Conservation (phyloP, 306 rosid genomes). For the Cucurbita pepo region DNA sequence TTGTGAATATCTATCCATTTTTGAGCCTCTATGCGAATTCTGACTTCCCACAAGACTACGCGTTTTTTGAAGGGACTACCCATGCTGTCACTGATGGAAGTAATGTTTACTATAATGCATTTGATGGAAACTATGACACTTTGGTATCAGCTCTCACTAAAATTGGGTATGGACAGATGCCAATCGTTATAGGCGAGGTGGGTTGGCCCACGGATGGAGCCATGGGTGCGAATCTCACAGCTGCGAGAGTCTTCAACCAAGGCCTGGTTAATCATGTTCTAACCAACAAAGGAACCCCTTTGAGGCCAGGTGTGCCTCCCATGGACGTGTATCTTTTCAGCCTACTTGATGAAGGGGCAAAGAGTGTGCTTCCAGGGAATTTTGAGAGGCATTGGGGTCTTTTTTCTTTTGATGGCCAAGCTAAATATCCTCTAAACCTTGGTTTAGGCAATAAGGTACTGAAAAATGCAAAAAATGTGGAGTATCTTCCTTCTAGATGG, state of each 20-base stretch:
- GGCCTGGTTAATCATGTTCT: constrained; percentile 63
- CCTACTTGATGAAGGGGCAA: constrained; percentile 79
- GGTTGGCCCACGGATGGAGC: constrained; percentile 98
- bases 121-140: constrained; percentile 91
- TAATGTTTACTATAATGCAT: constrained; percentile 75
- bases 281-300: constrained; percentile 66
- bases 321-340: constrained; percentile 65
- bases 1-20: constrained; percentile 91
- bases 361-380: constrained; percentile 72
- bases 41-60: constrained; percentile 89
- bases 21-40: constrained; percentile 65
- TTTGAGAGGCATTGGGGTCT: constrained; percentile 98
- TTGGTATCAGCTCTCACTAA: constrained; percentile 66
- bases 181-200: constrained; percentile 71
- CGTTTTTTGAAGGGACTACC: constrained; percentile 82
- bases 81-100: constrained; percentile 75
- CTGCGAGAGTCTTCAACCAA: constrained; percentile 78
- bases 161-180: constrained; percentile 87
- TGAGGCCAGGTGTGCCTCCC: constrained; percentile 64
- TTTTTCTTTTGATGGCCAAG: constrained; percentile 84
- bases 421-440: constrained; percentile 65
- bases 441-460: constrained; percentile 50
- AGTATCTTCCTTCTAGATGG: constrained; percentile 88
- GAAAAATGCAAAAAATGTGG: constrained; percentile 63
- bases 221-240: constrained; percentile 60